These are phyloP conservation scores for Cucurbita argyrosperma DNA, from an alignment of 306 rosid genomes.

Conservation along the genomic window DNA sequence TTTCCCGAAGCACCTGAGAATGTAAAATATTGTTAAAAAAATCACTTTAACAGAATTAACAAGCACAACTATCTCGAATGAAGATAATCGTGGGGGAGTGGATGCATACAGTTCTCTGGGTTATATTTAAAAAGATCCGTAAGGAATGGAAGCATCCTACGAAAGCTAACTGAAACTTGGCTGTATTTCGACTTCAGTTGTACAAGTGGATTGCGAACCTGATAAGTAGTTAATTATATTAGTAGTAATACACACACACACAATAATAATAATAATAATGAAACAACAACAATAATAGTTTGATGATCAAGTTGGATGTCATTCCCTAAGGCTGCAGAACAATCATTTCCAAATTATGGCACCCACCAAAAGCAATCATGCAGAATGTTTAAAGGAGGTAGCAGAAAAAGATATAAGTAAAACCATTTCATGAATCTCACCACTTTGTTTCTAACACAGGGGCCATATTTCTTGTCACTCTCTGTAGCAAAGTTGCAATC, in stretches of 20 bases:
- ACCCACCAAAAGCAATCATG: neutral
- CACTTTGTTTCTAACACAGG: slow-evolving; percentile 16
- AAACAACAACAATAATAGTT: neutral
- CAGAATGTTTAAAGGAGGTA: neutral
- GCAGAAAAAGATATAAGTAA: neutral
- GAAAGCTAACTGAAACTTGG: slow-evolving; percentile 40
- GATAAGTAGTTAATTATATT: neutral
- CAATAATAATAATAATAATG: neutral
- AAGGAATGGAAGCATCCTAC: slow-evolving; percentile 58
- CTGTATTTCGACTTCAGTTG: slow-evolving; percentile 27
- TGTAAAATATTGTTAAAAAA: neutral
- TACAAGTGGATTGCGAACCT: slow-evolving; percentile 38
- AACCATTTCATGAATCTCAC: slow-evolving; percentile 7
- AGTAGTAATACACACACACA: neutral
- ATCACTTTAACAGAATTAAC: neutral
- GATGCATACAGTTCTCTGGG: slow-evolving; percentile 19
- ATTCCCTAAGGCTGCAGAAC: neutral
- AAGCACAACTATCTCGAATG: neutral
- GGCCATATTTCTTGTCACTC: slow-evolving; percentile 8
- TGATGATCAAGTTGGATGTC: neutral
- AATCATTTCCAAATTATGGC: neutral
- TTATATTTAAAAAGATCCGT: slow-evolving; percentile 17
- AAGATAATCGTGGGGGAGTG: neutral
- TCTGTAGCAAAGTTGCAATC: neutral
- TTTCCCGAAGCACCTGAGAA: slow-evolving; percentile 24